Base-by-base conservation (phyloP, 2,329 filamentous ascomycete genomes). In the Basipetospora chlamydospora region DNA sequence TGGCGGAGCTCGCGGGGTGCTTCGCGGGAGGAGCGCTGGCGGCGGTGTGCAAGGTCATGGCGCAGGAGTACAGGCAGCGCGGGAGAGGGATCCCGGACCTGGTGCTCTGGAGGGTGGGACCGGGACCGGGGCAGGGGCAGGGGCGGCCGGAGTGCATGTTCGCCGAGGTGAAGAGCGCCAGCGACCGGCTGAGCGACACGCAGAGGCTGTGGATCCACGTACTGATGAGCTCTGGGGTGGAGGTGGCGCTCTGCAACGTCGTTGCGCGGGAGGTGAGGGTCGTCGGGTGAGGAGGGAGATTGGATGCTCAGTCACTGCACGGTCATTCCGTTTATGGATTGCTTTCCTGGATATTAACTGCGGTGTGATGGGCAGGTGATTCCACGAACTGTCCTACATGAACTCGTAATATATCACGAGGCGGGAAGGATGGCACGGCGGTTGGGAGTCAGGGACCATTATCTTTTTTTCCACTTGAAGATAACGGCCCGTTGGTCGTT, bases 191-290 rank as follows among this genome's bases (percentile, higher is more conserved):
- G 49, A 96, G 88, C 57, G 90, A 98, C 62, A 93, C 87, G 13
- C 90, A 98, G 61, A 66, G 90, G 47, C 67, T 98, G 46, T 98
- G 90, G 90, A 94, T 96, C 49, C 84, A 96, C 63, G 85, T 95
- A 6, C 66, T 98, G 37, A 80, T 77, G 6, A 78, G 80, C 1
- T 86, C 87, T 1, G 88, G 90, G 3, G 70, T 96, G 26, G 73
- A 69, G 46, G 88, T 96, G 20, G 87, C 93, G 47, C 63, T 96
- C 44, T 92, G 72, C 50, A 72, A 76, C 52, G 73, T 72, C 10
- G 57, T 71, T 26, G 70, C 70, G 26, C 66, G 55, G 43, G 64
- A 73, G 47, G 60, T 70, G 20, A 58, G 58, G 41, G 54, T 61
- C 33, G 49, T 61, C 44, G 56, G 54, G 39, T 62, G 46, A 54